phyloP scores from a whole-genome alignment of 257 asterid genomes.

The Marsdenia floribunda region DNA sequence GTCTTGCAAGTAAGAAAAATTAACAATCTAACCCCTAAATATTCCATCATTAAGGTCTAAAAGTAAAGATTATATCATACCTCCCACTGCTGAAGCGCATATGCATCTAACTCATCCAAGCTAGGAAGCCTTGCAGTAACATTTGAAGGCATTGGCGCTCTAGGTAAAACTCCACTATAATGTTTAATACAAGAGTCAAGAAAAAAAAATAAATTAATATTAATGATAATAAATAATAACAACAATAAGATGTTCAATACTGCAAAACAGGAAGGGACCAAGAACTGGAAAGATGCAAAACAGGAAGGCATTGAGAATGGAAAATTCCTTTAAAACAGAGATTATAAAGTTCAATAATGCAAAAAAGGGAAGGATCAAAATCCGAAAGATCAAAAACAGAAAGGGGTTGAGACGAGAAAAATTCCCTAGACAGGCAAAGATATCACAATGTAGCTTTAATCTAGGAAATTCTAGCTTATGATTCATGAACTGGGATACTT shows the following conservation, averaged over 20 bases:
- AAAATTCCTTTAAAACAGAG: neutral
- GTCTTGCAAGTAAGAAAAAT: neutral
- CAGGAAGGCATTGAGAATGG: too few relatives aligned
- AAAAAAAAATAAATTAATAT: constrained; percentile 3
- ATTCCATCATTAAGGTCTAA: constrained; percentile 18
- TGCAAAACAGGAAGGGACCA: neutral
- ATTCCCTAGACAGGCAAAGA: neutral
- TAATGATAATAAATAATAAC: neutral
- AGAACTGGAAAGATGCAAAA: neutral
- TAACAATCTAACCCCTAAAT: constrained; percentile 9
- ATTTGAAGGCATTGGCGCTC: constrained; percentile 88
- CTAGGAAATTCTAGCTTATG: neutral
- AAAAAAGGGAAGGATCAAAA: neutral
- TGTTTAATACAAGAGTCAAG: constrained; percentile 26
- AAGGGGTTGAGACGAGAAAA: neutral
- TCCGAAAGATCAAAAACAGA: neutral
- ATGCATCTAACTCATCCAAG: constrained; percentile 80
- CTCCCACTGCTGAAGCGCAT: constrained; percentile 95
- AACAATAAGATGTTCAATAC: neutral
- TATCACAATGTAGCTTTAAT: neutral
- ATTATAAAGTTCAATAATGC: neutral
- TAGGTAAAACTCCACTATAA: constrained; percentile 85
- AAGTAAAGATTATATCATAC: constrained; percentile 34
- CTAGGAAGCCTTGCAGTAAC: constrained; percentile 82
- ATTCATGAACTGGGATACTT: neutral